Evolutionary conservation across 2,329 filamentous ascomycete genomes (phyloP).

Genomic region (Diaporthe vaccinii): DNA sequence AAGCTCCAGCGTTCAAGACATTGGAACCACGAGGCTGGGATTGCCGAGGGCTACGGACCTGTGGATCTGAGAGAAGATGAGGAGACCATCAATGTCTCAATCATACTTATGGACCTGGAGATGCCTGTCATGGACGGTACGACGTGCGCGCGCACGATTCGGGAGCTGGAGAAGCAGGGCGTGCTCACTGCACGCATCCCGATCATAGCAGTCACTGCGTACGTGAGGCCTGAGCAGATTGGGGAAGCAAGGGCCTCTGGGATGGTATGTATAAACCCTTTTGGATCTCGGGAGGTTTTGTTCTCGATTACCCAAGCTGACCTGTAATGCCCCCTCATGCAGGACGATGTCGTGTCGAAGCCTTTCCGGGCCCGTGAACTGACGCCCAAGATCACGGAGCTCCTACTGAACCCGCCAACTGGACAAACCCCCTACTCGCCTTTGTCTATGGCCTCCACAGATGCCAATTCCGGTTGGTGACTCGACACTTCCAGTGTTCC

Average conservation of each 20-base stretch:
- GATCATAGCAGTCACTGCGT: conserved; percentile 87
- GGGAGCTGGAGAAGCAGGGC: conserved; percentile 74
- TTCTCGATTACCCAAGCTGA: neutral
- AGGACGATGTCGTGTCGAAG: conserved; percentile 84
- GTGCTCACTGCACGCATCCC: conserved; percentile 76
- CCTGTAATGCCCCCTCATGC: neutral
- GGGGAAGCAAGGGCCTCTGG: conserved; percentile 78
- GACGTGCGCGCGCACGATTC: conserved; percentile 78
- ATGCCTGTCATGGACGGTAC: conserved; percentile 88
- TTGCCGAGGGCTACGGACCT: conserved; percentile 28
- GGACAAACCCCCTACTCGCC: conserved; percentile 25
- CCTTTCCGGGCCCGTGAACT: conserved; percentile 83
- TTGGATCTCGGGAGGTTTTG: neutral
- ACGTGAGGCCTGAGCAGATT: conserved; percentile 81
- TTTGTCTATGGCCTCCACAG: conserved; percentile 31
- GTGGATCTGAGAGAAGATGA: conserved; percentile 54
- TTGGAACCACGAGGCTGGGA: conserved; percentile 55
- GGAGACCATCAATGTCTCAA: conserved; percentile 68
- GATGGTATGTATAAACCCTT: conserved; percentile 67
- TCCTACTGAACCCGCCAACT: conserved; percentile 54
- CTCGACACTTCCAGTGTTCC: neutral
- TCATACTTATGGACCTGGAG: conserved; percentile 85
- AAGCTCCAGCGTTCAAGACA: conserved; percentile 68
- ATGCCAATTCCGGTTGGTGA: neutral
- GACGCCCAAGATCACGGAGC: conserved; percentile 74